phyloP scores from a whole-genome alignment of 371 early-diverging fungal genomes.

The Astathelohania contejeani region DNA sequence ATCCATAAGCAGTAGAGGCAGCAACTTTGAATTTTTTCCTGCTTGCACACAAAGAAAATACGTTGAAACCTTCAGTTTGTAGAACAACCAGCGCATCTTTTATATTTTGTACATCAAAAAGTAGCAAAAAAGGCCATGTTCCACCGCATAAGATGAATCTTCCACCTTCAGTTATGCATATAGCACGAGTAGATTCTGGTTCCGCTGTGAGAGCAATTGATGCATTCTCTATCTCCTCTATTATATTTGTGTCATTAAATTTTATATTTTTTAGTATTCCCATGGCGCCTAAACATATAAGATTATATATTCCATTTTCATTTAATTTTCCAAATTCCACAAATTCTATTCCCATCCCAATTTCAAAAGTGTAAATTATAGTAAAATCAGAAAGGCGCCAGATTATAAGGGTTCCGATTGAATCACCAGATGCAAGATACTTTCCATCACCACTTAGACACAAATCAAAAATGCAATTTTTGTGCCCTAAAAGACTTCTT shows the following conservation, averaged over 20 bases:
- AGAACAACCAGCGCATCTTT: constrained; percentile 39
- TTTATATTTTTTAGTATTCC: constrained; percentile 28
- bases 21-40: constrained; percentile 44
- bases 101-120: constrained; percentile 35
- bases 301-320: constrained; percentile 19
- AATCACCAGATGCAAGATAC: constrained; percentile 43
- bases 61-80: constrained; percentile 40
- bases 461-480: constrained; percentile 39
- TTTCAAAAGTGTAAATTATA: constrained; percentile 3
- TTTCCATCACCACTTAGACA: constrained; percentile 37
- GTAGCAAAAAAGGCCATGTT: constrained; percentile 46
- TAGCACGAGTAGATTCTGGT: constrained; percentile 36
- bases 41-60: constrained; percentile 39
- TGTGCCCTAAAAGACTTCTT: constrained; percentile 38
- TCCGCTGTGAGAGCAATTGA: constrained; percentile 15
- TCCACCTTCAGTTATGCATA: constrained; percentile 49
- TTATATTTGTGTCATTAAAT: constrained; percentile 5
- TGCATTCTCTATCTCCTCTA: constrained; percentile 23
- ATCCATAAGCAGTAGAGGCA: constrained; percentile 10
- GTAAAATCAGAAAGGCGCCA: constrained; percentile 28
- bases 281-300: constrained; percentile 28
- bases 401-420: constrained; percentile 31
- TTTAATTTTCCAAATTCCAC: constrained; percentile 35
- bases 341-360: constrained; percentile 34
- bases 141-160: constrained; percentile 43